Base-by-base conservation (phyloP, 768 basidiomycete species). In the Chlorophyllum brunneum region DNA sequence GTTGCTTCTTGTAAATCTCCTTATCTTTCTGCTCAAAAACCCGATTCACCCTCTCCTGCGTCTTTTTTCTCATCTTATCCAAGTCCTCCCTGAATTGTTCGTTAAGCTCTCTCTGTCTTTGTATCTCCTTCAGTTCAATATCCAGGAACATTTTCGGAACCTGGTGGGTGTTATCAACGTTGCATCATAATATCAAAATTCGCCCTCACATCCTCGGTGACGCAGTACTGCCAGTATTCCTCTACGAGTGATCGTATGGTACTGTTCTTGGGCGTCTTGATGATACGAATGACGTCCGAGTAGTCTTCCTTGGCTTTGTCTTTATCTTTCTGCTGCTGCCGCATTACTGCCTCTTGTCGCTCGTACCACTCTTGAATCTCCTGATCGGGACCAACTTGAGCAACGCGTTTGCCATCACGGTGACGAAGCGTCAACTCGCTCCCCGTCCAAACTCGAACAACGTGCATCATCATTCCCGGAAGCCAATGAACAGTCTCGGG, bases 201-300 rank as follows among this genome's bases (percentile, higher is more conserved):
- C 4, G 1, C 18, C 15, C 48, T 40, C 27, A 49, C 48, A 11
- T 40, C 27, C 20, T 27, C 37, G 9, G 16, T 40, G 10, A 13
- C 20, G 5, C 16, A 16, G 3, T 39, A 22, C 2, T 9, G 9
- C 48, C 48, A 49, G 24, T 29, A 49, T 15, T 49, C 24, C 5
- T 49, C 27, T 9, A 49, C 48, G 11, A 49, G 48, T 5, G 33
- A 7, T 16, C 29, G 37, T 2, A 49, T 7, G 2, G 48, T 49
- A 13, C 11, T 29, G 20, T 49, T 49, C 27, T 18, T 49, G 13
- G 48, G 48, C 18, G 38, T 30, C 48, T 49, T 49, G 18, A 49
- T 20, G 5, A 49, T 30, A 16, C 38, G 15, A 2, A 49, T 20
- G 11, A 40, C 48, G 13, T 49, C 38, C n/a, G 26, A 27, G 10